Conservation (phyloP, 2,329 filamentous ascomycete genomes). For the Aspergillus pseudoviridinutans region DNA sequence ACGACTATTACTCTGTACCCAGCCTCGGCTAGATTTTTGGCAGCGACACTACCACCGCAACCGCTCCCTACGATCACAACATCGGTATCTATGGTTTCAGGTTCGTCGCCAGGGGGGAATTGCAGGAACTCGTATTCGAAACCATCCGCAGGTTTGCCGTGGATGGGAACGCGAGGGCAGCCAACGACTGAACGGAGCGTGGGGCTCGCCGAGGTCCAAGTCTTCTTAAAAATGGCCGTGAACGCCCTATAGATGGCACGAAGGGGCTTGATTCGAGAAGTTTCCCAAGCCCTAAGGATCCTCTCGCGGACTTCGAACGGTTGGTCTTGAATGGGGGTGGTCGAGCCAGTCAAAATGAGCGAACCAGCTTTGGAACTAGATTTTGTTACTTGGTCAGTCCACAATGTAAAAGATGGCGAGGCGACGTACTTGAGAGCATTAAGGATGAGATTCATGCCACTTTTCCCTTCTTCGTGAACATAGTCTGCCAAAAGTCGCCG, state of each 20-base stretch:
- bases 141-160: slow-evolving; percentile 49
- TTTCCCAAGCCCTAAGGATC: slow-evolving; percentile 52
- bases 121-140: slow-evolving; percentile 57
- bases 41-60: slow-evolving; percentile 76
- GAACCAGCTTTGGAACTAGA: slow-evolving; percentile 52
- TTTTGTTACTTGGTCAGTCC: not conserved
- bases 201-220: slow-evolving; percentile 52
- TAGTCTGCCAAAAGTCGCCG: slow-evolving; percentile 47
- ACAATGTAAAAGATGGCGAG: not conserved
- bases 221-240: slow-evolving; percentile 47
- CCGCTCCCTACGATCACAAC: slow-evolving; percentile 83
- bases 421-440: slow-evolving; percentile 49
- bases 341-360: slow-evolving; percentile 54
- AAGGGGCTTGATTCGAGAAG: slow-evolving; percentile 50
- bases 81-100: slow-evolving; percentile 68
- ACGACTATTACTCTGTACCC: slow-evolving; percentile 73
- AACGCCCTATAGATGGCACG: slow-evolving; percentile 49
- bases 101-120: slow-evolving; percentile 48
- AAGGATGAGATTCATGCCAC: slow-evolving; percentile 50
- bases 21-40: slow-evolving; percentile 74
- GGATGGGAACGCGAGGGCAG: slow-evolving; percentile 52
- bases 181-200: slow-evolving; percentile 49
- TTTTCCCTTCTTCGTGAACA: slow-evolving; percentile 47
- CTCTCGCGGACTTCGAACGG: slow-evolving; percentile 51
- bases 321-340: slow-evolving; percentile 52